Conservation (phyloP, 805 yeast species). For the Zygoascus ofunaensis region DNA sequence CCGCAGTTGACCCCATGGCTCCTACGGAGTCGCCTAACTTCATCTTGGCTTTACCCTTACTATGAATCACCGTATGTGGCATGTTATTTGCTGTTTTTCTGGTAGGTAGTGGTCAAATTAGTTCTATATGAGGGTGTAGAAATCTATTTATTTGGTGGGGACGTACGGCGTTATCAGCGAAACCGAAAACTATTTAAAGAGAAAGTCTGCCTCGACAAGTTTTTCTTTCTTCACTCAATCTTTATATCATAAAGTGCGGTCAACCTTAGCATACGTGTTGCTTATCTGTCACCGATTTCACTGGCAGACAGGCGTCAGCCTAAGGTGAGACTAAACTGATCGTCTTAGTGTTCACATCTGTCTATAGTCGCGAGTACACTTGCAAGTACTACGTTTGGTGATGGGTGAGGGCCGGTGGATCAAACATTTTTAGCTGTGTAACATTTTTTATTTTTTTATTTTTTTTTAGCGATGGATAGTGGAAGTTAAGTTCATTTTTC, state of each 20-base stretch:
- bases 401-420: conserved; percentile 56
- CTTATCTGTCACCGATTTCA: conserved; percentile 35
- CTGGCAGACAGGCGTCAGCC: conserved; percentile 56
- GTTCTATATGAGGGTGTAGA: no score
- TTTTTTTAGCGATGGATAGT: no score
- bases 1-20: neutral
- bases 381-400: conserved; percentile 33
- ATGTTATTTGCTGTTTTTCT: neutral
- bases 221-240: conserved; percentile 5
- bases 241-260: conserved; percentile 38
- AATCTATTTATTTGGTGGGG: no score
- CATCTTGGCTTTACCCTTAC: conserved; percentile 3
- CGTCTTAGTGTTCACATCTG: conserved; percentile 49
- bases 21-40: neutral
- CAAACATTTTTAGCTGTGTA: conserved; percentile 41
- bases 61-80: neutral
- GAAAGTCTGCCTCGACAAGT: neutral
- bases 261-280: conserved; percentile 77
- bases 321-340: conserved; percentile 52
- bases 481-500: no score
- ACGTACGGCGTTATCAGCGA: no score
- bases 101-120: no score
- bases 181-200: neutral
- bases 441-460: no score
- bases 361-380: conserved; percentile 26